Conservation (phyloP, 2,329 filamentous ascomycete genomes). For the Penicillium sp. region DNA sequence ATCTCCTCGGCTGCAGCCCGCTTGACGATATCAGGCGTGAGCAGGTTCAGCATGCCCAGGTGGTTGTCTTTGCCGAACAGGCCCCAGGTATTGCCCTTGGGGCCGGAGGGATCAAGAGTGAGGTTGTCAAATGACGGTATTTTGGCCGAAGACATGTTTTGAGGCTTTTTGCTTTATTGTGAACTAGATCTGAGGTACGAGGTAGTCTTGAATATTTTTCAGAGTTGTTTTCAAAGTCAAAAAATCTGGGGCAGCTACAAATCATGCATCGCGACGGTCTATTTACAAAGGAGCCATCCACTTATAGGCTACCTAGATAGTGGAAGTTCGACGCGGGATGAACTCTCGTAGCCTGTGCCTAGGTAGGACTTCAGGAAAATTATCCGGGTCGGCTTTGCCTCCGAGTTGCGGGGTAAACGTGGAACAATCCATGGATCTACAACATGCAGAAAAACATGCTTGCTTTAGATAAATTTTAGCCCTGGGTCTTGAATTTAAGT, state of each 20-base stretch:
- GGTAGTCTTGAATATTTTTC: too few species aligned
- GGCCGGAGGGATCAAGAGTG: slow-evolving; percentile 14
- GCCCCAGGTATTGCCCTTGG: slow-evolving; percentile 37
- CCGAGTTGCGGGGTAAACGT: not conserved
- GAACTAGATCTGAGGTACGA: not conserved
- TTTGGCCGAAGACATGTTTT: slow-evolving; percentile 7
- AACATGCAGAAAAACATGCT: too few species aligned
- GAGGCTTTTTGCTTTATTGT: not conserved
- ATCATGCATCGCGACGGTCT: too few species aligned
- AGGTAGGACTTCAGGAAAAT: not conserved
- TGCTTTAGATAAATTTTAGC: not conserved
- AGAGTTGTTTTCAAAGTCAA: not conserved
- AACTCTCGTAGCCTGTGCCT: not conserved
- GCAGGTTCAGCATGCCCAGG: slow-evolving; percentile 58
- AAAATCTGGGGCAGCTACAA: too few species aligned
- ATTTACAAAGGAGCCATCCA: too few species aligned
- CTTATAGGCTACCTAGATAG: too few species aligned
- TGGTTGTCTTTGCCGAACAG: slow-evolving; percentile 56
- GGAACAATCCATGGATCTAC: too few species aligned
- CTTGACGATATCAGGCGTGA: slow-evolving; percentile 53
- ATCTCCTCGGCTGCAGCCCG: slow-evolving; percentile 51
- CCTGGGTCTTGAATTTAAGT: not conserved
- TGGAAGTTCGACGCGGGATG: too few species aligned
- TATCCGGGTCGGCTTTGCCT: slow-evolving; percentile 9
- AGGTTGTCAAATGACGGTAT: slow-evolving; percentile 13